These are phyloP conservation scores for Ceratocystis cubensis DNA, from an alignment of 2,329 filamentous ascomycete species.

Conservation along the genomic window DNA sequence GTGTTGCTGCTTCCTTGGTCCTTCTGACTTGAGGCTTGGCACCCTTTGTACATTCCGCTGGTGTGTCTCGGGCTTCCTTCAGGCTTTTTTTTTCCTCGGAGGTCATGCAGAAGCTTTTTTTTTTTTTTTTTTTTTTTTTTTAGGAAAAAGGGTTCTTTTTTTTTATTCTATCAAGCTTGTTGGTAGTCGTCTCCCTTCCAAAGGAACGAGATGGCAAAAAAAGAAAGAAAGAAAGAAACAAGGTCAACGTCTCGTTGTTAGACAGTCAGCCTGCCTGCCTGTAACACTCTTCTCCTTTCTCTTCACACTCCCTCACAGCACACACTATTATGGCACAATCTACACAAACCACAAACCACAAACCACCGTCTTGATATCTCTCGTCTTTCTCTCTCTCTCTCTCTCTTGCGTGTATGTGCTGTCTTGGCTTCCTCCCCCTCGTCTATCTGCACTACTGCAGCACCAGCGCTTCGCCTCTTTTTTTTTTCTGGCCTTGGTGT, in stretches of 20 bases:
- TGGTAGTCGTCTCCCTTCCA: too few relatives aligned
- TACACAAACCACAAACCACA: not conserved
- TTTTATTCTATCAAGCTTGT: not conserved
- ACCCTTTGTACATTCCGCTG: constrained; percentile 8
- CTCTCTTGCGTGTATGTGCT: not conserved
- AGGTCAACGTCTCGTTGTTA: too few relatives aligned
- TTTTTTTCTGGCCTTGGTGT: not conserved
- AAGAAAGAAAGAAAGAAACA: too few relatives aligned
- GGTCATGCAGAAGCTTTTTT: not conserved
- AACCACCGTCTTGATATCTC: not conserved
- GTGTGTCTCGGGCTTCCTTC: constrained; percentile 9
- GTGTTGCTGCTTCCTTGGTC: not conserved
- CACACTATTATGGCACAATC: not conserved
- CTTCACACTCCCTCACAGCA: not conserved
- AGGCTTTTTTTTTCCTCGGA: not conserved
- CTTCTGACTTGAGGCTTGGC: constrained; percentile 2
- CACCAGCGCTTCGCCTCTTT: constrained; percentile 7
- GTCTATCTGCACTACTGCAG: not conserved
- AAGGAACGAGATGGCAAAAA: too few relatives aligned
- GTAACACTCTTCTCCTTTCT: not conserved
- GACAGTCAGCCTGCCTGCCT: too few relatives aligned
- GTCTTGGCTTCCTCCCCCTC: not conserved
- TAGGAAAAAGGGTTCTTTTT: not conserved
- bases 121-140: not conserved
- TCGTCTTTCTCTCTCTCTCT: not conserved